Evolutionary conservation across 805 yeast genomes (phyloP).

Genomic region (Candida hispaniensis): DNA sequence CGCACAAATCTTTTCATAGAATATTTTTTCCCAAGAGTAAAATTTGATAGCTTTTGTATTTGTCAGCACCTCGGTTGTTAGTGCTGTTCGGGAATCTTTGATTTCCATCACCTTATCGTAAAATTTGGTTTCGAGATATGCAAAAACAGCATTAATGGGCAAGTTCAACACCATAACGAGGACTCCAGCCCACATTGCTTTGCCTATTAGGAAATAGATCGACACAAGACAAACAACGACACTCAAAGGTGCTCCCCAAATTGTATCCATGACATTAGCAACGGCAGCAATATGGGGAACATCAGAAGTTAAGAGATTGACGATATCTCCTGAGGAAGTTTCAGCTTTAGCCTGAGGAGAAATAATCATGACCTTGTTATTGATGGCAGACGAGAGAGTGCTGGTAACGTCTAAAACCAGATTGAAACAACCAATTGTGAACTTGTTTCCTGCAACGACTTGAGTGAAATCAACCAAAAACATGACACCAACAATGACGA

Average conservation of each 20-base stretch:
- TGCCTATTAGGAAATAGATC: conserved; percentile 62
- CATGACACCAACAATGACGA: conserved; percentile 67
- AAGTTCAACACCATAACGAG: conserved; percentile 62
- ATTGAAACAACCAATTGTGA: conserved; percentile 63
- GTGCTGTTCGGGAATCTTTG: conserved; percentile 85
- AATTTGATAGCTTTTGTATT: conserved; percentile 85
- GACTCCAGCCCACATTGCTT: conserved; percentile 93
- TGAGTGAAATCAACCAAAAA: conserved; percentile 66
- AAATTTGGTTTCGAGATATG: conserved; percentile 36
- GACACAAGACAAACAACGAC: conserved; percentile 64
- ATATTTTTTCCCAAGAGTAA: conserved; percentile 93
- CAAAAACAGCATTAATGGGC: conserved; percentile 64
- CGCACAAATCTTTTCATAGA: conserved; percentile 55
- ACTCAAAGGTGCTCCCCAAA: conserved; percentile 94
- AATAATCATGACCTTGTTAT: conserved; percentile 57
- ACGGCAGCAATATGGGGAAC: conserved; percentile 80
- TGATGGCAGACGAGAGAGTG: conserved; percentile 55
- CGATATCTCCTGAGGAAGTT: conserved; percentile 84
- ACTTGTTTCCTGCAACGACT: conserved; percentile 67
- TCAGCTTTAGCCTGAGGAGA: conserved; percentile 53
- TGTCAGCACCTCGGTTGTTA: conserved; percentile 75
- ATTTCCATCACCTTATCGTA: conserved; percentile 65
- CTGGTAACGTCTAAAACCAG: conserved; percentile 55
- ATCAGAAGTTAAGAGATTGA: conserved; percentile 89
- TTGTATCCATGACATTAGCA: conserved; percentile 61